These are phyloP conservation scores for Centella asiatica DNA, from an alignment of 129 eudicot genomes.

Conservation along the genomic window DNA sequence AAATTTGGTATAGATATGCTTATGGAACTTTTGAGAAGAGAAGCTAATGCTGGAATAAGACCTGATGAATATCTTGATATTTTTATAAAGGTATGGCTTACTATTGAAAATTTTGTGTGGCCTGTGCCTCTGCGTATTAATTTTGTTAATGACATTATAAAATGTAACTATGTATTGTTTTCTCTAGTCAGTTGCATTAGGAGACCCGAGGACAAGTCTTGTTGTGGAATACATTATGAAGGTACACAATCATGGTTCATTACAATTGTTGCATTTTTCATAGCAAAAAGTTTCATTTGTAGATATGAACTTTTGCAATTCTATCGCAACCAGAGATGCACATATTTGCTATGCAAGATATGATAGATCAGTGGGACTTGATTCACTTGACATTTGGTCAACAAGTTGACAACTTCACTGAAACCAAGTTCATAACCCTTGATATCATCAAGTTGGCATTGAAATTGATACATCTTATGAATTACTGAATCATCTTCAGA, in stretches of 20 bases:
- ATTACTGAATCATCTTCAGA: not conserved
- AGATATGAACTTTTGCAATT: too few relatives aligned
- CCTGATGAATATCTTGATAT: conserved; percentile 89
- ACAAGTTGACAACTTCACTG: too few relatives aligned
- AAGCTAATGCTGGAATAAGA: conserved; percentile 53
- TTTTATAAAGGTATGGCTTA: conserved; percentile 62
- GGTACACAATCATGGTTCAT: conserved; percentile 28
- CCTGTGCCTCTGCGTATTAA: not conserved
- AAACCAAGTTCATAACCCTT: too few relatives aligned
- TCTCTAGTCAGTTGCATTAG: conserved; percentile 72
- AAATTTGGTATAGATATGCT: conserved; percentile 54
- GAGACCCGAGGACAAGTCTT: conserved; percentile 65
- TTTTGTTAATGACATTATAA: not conserved
- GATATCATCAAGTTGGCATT: not conserved
- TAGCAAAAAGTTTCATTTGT: too few relatives aligned
- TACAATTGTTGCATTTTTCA: too few relatives aligned
- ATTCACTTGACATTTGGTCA: too few relatives aligned
- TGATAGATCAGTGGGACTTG: too few relatives aligned
- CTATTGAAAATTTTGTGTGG: conserved; percentile 11
- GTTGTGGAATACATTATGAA: conserved; percentile 75
- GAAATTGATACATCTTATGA: not conserved
- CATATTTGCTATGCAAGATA: too few relatives aligned
- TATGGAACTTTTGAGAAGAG: conserved; percentile 85
- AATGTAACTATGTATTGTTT: conserved; percentile 19
- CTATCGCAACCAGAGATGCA: too few relatives aligned